Evolutionary conservation across 768 basidiomycete species (phyloP), one percentile per base, ranked within the genome.

Genomic region (Gloeostereum incarnatum): DNA sequence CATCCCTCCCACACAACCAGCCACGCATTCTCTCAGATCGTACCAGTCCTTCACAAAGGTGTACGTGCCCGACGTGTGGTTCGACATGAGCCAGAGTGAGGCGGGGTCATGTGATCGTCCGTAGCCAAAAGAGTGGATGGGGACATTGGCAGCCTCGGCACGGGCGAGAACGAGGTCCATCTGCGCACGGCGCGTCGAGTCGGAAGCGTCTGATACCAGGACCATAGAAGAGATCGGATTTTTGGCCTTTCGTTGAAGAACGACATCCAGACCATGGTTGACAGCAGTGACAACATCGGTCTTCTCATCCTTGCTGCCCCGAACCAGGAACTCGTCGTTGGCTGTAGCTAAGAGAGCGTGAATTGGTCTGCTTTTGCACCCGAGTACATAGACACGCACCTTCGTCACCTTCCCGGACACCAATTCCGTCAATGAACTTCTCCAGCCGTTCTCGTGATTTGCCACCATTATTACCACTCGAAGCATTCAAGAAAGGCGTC

Each of bases 21-120:
- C 90, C 22, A 99, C 71, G 45, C 91, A 86, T 50, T 85, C 81
- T 17, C 88, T 80, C 21, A 98, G 78, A 57, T 97, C 89, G 56
- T 97, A 93, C 86, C 93, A 97, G 54, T 96, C 94, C 61, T 87
- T 88, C 44, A 97, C 91, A 50, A 96, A 99, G 3, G 93, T 97
- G 63, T 98, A 98, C 20, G 92, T 96, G 18, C 96, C 96, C 46
- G 78, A 78, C 2, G 96, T 97, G 57, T 98, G 92, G 58, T 97
- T 98, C 7, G 93, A 97, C 73, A 99, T 93, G 32, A 98, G 78
- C 96, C 96, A 98, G 23, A 99, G 74, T 5, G 92, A 94, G 10
- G 90, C 90, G 13, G 96, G 96, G 57, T 98, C 96, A 54, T 98
- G 96, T 11, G 90, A 87, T 42, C 89, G 86, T 19, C 93, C 94